phyloP scores from a whole-genome alignment of 495 filamentous ascomycete species.

The Annulohypoxylon stygium region DNA sequence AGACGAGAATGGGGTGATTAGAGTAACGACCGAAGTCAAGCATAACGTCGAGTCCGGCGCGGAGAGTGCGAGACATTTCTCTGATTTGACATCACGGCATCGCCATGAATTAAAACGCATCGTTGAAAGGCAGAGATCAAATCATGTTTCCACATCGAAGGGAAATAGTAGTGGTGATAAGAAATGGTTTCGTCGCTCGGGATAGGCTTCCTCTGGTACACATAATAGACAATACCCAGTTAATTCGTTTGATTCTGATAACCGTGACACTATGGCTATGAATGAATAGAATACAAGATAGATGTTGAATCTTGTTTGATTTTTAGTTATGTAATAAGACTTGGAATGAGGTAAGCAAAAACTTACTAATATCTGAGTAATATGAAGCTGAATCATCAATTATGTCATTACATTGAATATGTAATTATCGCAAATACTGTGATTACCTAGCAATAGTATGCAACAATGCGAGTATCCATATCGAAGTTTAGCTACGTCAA shows the following conservation, averaged over 20 bases:
- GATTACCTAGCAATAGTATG: background rate
- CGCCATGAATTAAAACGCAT: conserved; percentile 13
- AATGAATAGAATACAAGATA: background rate
- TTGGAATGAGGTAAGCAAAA: background rate
- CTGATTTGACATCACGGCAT: conserved; percentile 11
- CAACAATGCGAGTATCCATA: background rate
- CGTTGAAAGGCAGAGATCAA: conserved; percentile 1
- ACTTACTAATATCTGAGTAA: background rate
- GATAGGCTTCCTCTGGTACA: conserved; percentile 1
- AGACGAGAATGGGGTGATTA: conserved; percentile 35
- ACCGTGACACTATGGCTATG: background rate
- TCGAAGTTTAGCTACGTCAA: conserved; percentile 2
- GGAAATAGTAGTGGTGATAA: conserved; percentile 6
- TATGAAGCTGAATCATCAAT: background rate
- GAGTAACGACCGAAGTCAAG: conserved; percentile 34
- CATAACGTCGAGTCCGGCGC: conserved; percentile 22
- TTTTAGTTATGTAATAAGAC: background rate
- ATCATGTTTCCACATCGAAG: background rate
- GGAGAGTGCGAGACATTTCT: conserved; percentile 6
- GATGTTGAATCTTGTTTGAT: background rate
- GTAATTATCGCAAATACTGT: background rate
- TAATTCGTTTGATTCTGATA: background rate
- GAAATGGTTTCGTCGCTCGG: conserved; percentile 29
- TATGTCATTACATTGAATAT: background rate
- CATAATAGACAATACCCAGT: conserved; percentile 15